Evolutionary conservation across 176 grass and related monocot genomes (phyloP).

Genomic region (Musa beccarii): DNA sequence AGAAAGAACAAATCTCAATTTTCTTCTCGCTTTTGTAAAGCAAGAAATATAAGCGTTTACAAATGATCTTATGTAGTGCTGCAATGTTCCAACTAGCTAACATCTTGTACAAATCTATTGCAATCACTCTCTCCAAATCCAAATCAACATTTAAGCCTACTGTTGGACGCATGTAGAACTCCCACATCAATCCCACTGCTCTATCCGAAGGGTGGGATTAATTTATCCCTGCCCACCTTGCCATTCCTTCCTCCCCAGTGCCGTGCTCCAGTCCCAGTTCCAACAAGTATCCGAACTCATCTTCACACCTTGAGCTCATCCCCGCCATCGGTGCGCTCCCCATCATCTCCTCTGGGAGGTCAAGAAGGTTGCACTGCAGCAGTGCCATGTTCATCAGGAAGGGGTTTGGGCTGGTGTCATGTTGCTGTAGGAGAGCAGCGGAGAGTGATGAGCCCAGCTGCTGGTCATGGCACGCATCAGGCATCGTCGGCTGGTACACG

Average conservation of each 20-base stretch:
- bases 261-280: no score
- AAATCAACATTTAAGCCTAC: not conserved
- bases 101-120: not conserved
- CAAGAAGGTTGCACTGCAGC: constrained; percentile 34
- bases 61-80: no score
- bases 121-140: not conserved
- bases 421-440: not conserved
- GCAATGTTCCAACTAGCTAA: no score
- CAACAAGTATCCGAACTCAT: constrained; percentile 19
- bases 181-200: not conserved
- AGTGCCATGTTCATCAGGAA: constrained; percentile 21
- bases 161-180: not conserved
- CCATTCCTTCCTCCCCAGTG: no score
- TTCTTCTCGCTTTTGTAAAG: no score
- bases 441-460: constrained; percentile 1
- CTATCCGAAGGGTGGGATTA: no score
- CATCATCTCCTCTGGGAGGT: constrained; percentile 23
- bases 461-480: constrained; percentile 8
- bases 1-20: no score
- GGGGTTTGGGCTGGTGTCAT: constrained; percentile 15
- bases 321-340: constrained; percentile 27
- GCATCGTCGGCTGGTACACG: constrained; percentile 3
- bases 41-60: no score
- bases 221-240: no score
- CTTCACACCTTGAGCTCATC: constrained; percentile 20